phyloP scores from a whole-genome alignment of 75 land plant genomes.

The Adiantum capillusveneris region DNA sequence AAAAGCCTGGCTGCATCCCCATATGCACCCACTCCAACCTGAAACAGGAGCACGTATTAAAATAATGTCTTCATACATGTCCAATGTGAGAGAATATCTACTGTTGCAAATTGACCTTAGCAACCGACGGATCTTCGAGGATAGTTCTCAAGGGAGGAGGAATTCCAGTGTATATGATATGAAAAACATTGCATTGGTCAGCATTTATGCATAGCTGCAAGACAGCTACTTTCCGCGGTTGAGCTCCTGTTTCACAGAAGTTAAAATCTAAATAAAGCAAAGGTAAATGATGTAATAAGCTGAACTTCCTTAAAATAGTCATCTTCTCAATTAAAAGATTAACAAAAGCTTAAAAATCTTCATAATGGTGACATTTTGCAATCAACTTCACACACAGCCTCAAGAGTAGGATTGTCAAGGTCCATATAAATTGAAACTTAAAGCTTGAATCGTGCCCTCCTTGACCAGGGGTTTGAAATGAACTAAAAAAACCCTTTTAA shows the following conservation, averaged over 20 bases:
- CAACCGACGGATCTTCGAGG: slow-evolving; percentile 48
- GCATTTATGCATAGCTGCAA: slow-evolving; percentile 61
- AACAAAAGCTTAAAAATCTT: background rate
- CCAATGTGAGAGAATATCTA: too few relatives aligned
- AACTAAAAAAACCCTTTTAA: too few relatives aligned
- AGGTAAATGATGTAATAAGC: background rate
- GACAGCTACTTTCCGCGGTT: slow-evolving; percentile 62
- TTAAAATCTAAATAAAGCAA: background rate
- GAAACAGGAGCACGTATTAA: background rate
- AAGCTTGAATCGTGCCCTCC: too few relatives aligned
- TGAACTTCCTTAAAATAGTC: too few relatives aligned
- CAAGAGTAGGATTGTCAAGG: background rate
- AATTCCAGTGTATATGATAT: slow-evolving; percentile 76
- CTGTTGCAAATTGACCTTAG: slow-evolving; percentile 41
- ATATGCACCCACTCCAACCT: slow-evolving; percentile 72
- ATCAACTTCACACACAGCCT: background rate
- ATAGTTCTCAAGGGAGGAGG: slow-evolving; percentile 46
- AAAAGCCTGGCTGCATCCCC: slow-evolving; percentile 61
- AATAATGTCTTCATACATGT: background rate
- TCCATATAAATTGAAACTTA: too few relatives aligned
- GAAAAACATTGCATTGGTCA: slow-evolving; percentile 68
- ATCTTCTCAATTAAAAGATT: background rate
- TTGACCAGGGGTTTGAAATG: too few relatives aligned
- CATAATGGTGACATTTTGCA: background rate
- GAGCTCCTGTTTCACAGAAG: slow-evolving; percentile 39